Percentiles rank a stretch among this genome's conserved stretches.
These are phyloP conservation scores for Gelatoporia subvermispora DNA, from an alignment of 768 basidiomycete species.

Conservation along the genomic window DNA sequence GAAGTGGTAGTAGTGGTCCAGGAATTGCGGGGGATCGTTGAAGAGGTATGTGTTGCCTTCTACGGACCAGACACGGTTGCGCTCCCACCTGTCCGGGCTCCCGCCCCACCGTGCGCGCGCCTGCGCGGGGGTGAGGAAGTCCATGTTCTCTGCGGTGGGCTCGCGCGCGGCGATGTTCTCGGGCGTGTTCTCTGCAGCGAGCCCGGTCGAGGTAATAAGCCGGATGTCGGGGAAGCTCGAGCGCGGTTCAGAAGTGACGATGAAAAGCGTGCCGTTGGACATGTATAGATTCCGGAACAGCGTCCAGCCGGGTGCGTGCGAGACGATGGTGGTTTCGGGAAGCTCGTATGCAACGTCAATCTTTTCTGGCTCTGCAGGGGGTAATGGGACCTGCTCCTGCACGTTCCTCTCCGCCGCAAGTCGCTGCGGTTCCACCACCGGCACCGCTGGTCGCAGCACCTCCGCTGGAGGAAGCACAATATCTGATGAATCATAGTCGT, in stretches of 20 bases:
- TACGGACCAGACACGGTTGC: conserved; percentile 58
- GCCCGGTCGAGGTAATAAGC: conserved; percentile 65
- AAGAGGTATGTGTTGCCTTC: conserved; percentile 69
- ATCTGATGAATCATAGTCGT: neutral
- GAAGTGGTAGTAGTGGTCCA: conserved; percentile 86
- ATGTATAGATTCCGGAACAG: conserved; percentile 80
- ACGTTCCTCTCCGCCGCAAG: neutral
- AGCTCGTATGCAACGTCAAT: conserved; percentile 25
- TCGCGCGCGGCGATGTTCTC: conserved; percentile 65
- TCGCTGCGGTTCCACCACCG: neutral
- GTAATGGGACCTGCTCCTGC: neutral
- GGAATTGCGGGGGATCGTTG: conserved; percentile 72
- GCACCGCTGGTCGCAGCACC: neutral
- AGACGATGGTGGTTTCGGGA: conserved; percentile 51
- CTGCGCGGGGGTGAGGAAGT: conserved; percentile 52
- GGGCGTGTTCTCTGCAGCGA: conserved; percentile 50
- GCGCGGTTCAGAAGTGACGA: conserved; percentile 48
- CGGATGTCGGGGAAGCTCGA: conserved; percentile 40
- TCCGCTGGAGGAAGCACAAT: neutral
- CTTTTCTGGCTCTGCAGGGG: neutral
- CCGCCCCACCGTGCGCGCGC: conserved; percentile 61
- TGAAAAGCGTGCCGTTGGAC: conserved; percentile 75
- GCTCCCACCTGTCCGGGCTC: conserved; percentile 21
- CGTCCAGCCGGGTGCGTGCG: conserved; percentile 82
- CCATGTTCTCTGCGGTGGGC: conserved; percentile 61